phyloP scores from a whole-genome alignment of 345 rosid genomes.

The Cardamine occulta region DNA sequence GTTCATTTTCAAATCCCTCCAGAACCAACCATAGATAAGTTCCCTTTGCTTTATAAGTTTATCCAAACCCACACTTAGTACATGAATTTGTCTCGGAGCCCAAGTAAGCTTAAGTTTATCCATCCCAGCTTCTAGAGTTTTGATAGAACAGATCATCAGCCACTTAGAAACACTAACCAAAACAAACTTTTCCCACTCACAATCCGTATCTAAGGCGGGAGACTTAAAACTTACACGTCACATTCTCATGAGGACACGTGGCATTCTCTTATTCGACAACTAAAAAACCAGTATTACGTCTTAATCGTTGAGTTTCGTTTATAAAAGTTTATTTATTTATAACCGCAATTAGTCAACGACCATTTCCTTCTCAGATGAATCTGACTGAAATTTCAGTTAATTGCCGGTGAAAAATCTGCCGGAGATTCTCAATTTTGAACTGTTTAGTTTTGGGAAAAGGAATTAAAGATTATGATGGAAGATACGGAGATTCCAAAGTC shows the following conservation, averaged over 20 bases:
- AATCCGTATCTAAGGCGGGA: no score
- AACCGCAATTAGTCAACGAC: background rate
- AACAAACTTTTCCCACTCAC: no score
- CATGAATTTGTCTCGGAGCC: no score
- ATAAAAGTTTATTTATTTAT: background rate
- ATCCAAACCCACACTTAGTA: no score
- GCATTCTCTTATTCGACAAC: background rate
- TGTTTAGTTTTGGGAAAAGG: background rate
- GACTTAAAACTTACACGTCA: background rate
- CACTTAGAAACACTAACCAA: no score
- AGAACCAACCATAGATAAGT: no score
- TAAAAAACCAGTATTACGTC: background rate
- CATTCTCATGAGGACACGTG: background rate
- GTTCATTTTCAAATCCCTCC: no score
- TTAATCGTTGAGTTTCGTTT: background rate
- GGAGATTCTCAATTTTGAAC: background rate
- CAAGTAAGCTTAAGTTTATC: no score
- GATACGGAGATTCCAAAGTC: slow-evolving; percentile 44
- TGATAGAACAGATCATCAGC: no score
- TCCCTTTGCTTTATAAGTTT: no score
- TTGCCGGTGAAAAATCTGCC: background rate
- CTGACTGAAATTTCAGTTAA: background rate
- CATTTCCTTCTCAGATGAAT: background rate
- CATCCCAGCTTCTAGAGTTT: no score
- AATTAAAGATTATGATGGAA: slow-evolving; percentile 47